Evolutionary conservation across 169 alveolate species (phyloP), one percentile per base, ranked within the genome.

Genomic region (Eimeria maxima): DNA sequence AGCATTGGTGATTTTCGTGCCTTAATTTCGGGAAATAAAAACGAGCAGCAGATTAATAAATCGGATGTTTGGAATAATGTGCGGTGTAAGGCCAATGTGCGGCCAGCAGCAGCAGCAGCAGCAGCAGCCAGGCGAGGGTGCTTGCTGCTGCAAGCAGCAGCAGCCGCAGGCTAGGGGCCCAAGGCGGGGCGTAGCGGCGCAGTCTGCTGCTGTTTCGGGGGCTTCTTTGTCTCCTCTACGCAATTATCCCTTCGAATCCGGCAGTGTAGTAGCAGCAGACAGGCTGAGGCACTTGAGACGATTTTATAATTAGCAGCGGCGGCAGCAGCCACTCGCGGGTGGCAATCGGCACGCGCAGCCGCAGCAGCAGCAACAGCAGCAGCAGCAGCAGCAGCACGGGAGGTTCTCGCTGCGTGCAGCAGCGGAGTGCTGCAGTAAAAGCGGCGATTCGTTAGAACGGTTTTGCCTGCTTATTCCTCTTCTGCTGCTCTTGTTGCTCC

Each of bases 81-180:
- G 87, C 50, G 91, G 53, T 83, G 91, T 55, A 55, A n/a, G 44
- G 74, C n/a, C 13, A 24, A 83, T 47, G 91, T 83, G 91, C 74
- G 50, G 13, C 47, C 44, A 50, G 91, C 44, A 63, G 91, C 91
- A 83, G 91, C 57, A 83, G 91, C 73, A 47, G 91, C 73, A 83
- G 91, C 91, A 83, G 91, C 91, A 83, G 91, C 91, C 91, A 83
- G 91, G 91, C 91, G 91, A 83, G 73, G 91, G 91, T 83, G 73
- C 91, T 55, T 83, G 91, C 91, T 83, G 91, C 91, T 83, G 91
- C 91, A 53, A 53, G 91, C 91, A 83, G 90, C 90, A 81, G 91
- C 91, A 83, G 91, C 91, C 91, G 91, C 91, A 83, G 91, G 91
- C 91, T 83, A 83, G 53, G 91, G 91, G 91, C 67, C 91, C 91